Percentiles rank a stretch among this genome's conserved stretches.
phyloP scores from a whole-genome alignment of 2,329 filamentous ascomycete species.

The Exophiala calicioides region DNA sequence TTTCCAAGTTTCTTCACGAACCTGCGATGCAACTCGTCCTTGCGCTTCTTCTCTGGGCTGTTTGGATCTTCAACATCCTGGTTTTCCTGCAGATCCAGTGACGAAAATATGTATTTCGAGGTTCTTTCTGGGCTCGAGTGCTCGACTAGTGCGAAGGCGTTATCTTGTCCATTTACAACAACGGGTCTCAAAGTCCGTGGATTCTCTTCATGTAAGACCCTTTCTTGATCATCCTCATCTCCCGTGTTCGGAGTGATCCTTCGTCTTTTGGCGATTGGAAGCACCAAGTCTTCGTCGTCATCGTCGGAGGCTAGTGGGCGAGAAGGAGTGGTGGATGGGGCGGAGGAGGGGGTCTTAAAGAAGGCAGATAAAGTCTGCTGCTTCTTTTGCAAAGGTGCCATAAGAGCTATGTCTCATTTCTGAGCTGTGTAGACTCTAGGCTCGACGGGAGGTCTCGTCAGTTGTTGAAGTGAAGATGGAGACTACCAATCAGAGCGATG shows the following conservation, averaged over 20 bases:
- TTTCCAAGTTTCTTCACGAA: slow-evolving; percentile 91
- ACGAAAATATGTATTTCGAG: slow-evolving; percentile 61
- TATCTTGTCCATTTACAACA: slow-evolving; percentile 20
- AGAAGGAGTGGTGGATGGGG: slow-evolving; percentile 2
- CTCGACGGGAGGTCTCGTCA: no score
- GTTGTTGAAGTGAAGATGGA: no score
- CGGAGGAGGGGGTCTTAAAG: slow-evolving; percentile 21
- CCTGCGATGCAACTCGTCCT: slow-evolving; percentile 72
- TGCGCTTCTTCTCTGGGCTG: slow-evolving; percentile 57
- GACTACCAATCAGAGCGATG: no score
- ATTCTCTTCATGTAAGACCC: slow-evolving; percentile 6
- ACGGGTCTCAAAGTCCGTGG: slow-evolving; percentile 15
- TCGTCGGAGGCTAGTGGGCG: slow-evolving; percentile 29
- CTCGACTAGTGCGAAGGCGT: slow-evolving; percentile 1
- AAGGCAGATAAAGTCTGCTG: slow-evolving; percentile 42
- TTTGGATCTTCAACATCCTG: slow-evolving; percentile 40
- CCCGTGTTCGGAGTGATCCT: slow-evolving; percentile 33
- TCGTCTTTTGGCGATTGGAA: slow-evolving; percentile 45
- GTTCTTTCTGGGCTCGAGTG: slow-evolving; percentile 49
- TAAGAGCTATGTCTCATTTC: background rate
- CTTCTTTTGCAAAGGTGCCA: slow-evolving; percentile 45
- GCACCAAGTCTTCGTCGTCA: slow-evolving; percentile 42
- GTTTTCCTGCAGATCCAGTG: slow-evolving; percentile 45
- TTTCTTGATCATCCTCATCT: slow-evolving; percentile 25
- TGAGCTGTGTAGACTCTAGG: no score